Conservation (phyloP, 2,329 filamentous ascomycete species). For the Talaromyces funiculosus region DNA sequence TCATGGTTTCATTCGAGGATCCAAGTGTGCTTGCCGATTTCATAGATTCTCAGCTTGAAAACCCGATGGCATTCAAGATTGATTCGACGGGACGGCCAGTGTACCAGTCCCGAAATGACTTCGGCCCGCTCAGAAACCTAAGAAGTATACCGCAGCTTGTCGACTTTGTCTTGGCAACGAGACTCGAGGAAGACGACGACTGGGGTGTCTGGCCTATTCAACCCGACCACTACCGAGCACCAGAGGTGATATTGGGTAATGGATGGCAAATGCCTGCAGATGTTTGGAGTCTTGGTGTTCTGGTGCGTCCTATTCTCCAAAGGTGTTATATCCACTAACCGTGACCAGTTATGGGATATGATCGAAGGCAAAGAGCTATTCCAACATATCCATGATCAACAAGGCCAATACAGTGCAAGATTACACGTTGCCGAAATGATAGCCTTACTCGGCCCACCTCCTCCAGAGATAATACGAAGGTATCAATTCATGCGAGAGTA, state of each 20-base stretch:
- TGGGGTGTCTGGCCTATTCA: conserved; percentile 26
- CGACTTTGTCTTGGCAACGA: conserved; percentile 34
- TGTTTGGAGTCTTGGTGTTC: background rate
- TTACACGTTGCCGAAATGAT: conserved; percentile 41
- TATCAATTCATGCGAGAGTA: conserved; percentile 28
- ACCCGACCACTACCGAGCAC: background rate
- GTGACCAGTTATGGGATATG: conserved; percentile 31
- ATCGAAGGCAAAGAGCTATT: conserved; percentile 35
- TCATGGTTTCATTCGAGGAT: background rate
- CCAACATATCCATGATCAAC: conserved; percentile 28
- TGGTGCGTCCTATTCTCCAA: background rate
- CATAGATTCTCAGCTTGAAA: background rate
- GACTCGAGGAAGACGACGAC: conserved; percentile 39
- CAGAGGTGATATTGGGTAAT: conserved; percentile 3
- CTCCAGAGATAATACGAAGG: conserved; percentile 30
- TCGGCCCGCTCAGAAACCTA: background rate
- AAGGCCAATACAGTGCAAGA: conserved; percentile 34
- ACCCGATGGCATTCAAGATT: background rate
- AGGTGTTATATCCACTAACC: conserved; percentile 23
- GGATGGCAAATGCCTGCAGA: conserved; percentile 32
- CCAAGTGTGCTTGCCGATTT: background rate
- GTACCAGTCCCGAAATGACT: background rate
- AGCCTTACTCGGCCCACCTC: conserved; percentile 36
- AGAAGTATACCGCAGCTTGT: conserved; percentile 27
- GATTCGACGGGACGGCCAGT: background rate